Evolutionary conservation across 176 grass and related monocot genomes (phyloP).

Genomic region (Ensete ventricosum): DNA sequence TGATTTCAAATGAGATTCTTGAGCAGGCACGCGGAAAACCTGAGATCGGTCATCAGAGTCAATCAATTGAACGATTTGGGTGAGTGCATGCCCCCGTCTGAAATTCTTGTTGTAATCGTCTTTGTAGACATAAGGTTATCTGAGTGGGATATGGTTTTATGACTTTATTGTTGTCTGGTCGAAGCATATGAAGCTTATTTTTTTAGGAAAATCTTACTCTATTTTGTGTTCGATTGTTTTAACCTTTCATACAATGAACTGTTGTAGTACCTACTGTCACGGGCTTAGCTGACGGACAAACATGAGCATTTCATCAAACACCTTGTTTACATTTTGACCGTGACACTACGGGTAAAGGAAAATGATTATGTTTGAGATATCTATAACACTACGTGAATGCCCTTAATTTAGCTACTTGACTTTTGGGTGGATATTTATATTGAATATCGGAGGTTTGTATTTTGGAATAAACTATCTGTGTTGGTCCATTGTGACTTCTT

Average conservation of each 20-base stretch:
- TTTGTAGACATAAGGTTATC: neutral
- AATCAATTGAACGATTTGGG: conserved; percentile 82
- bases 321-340: too few species aligned
- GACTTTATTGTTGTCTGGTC: neutral
- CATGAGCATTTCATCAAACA: too few species aligned
- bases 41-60: conserved; percentile 64
- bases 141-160: neutral
- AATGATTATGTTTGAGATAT: too few species aligned
- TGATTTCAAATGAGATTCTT: neutral
- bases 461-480: too few species aligned
- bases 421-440: too few species aligned
- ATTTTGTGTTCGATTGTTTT: neutral
- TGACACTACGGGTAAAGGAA: neutral
- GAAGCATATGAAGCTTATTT: neutral
- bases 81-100: conserved; percentile 20
- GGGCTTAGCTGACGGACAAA: too few species aligned
- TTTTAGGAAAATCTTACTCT: neutral
- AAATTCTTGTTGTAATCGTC: neutral
- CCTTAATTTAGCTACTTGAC: too few species aligned
- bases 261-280: neutral
- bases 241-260: neutral
- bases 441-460: too few species aligned
- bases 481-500: too few species aligned
- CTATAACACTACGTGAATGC: too few species aligned
- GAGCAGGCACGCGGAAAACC: conserved; percentile 61